A percentile compares a stretch with the other conserved stretches of the same genome.
Conservation (phyloP, 164 flowering plant species). For the Echeveria elegans region DNA sequence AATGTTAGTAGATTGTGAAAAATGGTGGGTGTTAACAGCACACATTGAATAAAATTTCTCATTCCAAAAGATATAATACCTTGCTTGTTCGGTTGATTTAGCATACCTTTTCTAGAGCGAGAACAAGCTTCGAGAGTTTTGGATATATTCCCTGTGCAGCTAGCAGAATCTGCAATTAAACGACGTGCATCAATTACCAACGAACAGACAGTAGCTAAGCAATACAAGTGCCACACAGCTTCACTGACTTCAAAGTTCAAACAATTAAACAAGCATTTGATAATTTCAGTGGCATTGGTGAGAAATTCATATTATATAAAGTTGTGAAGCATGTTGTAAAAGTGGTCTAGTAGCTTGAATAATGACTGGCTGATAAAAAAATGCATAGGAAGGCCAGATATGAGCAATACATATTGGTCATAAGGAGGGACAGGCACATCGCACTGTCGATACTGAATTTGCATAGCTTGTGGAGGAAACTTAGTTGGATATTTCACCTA, state of each 20-base stretch:
- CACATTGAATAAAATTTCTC: no score
- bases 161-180: conserved; percentile 50
- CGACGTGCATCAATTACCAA: background rate
- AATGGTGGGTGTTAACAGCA: no score
- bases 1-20: no score
- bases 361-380: no score
- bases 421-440: background rate
- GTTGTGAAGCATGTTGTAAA: background rate
- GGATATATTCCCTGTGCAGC: conserved; percentile 59
- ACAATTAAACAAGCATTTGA: no score
- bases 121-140: conserved; percentile 73
- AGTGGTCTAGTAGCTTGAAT: background rate
- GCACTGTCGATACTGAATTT: background rate
- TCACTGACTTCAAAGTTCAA: no score
- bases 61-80: no score
- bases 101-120: conserved; percentile 86
- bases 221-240: background rate
- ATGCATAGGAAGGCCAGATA: background rate
- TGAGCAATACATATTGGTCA: background rate
- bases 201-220: background rate
- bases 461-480: background rate
- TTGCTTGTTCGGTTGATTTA: background rate
- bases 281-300: no score
- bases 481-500: background rate
- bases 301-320: no score